Conservation (phyloP, 2,329 filamentous ascomycete species). For the Botrytis byssoidea region DNA sequence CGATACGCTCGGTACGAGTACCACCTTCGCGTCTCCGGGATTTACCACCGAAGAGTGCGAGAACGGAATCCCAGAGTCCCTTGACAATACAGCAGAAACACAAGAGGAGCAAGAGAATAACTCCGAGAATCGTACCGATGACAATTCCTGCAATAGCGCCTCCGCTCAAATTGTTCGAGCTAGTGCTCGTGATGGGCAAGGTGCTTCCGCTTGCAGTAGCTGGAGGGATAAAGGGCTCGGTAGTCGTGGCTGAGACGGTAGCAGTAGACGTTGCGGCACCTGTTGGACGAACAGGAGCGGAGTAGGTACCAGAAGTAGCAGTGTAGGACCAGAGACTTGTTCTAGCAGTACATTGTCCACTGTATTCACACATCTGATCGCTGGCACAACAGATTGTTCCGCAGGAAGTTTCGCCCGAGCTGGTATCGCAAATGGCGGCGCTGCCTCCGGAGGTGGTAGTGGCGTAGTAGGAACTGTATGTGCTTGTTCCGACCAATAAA, state of each 20-base stretch:
- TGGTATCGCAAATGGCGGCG: conserved; percentile 51
- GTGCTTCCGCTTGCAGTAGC: conserved; percentile 50
- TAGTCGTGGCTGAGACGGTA: conserved; percentile 51
- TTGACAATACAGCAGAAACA: conserved; percentile 73
- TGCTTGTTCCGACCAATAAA: conserved; percentile 55
- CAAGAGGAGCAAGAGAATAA: conserved; percentile 64
- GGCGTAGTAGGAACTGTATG: conserved; percentile 24
- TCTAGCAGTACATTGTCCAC: conserved; percentile 30
- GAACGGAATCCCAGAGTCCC: conserved; percentile 58
- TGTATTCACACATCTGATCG: conserved; percentile 62
- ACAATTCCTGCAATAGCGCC: conserved; percentile 81
- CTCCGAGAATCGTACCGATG: conserved; percentile 67
- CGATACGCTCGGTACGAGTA: conserved; percentile 48
- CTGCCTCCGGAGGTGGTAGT: conserved; percentile 27
- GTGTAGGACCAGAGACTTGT: conserved; percentile 41
- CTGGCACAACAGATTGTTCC: conserved; percentile 68
- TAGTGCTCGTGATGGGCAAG: conserved; percentile 27
- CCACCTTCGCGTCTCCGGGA: conserved; percentile 47
- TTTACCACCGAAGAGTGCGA: conserved; percentile 56
- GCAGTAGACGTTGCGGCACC: conserved; percentile 52
- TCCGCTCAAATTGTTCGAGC: conserved; percentile 52
- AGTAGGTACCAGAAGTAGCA: conserved; percentile 28
- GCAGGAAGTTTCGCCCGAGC: conserved; percentile 59
- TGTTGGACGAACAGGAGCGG: conserved; percentile 51
- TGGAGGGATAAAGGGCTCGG: conserved; percentile 49